Percentiles rank a stretch among this genome's conserved stretches.
These are phyloP conservation scores for Saturnispora hagleri DNA, from an alignment of 805 yeast species.

Conservation along the genomic window DNA sequence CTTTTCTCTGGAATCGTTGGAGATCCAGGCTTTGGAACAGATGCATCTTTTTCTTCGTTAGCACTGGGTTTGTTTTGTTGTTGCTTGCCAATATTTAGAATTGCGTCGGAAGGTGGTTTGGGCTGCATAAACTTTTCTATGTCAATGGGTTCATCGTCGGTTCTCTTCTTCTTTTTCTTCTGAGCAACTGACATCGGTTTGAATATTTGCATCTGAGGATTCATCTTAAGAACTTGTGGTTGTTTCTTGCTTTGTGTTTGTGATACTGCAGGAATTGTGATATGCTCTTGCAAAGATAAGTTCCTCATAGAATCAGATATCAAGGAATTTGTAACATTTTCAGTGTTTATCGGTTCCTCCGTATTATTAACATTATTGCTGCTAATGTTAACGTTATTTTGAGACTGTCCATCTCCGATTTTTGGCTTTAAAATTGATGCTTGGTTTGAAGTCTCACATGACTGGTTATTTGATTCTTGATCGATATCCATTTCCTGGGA, in stretches of 20 bases:
- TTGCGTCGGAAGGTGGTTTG: constrained; percentile 13
- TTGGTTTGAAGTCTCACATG: background rate
- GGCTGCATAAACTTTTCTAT: constrained; percentile 15
- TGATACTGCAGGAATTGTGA: background rate
- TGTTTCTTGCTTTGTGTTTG: background rate
- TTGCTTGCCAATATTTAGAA: constrained; percentile 2
- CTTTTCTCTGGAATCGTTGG: constrained; percentile 17
- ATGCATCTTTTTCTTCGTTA: background rate
- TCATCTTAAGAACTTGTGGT: background rate
- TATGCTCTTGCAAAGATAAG: background rate
- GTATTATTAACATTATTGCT: background rate
- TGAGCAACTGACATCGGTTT: background rate
- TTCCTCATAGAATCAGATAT: constrained; percentile 6
- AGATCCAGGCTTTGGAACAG: background rate
- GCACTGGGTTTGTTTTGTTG: background rate
- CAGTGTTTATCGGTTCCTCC: background rate
- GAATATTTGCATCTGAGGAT: constrained; percentile 4
- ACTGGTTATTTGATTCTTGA: background rate
- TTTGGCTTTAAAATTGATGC: background rate
- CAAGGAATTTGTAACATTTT: background rate
- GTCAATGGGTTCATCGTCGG: constrained; percentile 9
- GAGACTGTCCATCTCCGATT: background rate
- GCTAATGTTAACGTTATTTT: background rate
- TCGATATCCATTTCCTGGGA: background rate
- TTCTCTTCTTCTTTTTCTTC: constrained; percentile 3